These are phyloP conservation scores for Podaxis mareebaensis DNA, from an alignment of 768 basidiomycete species.

Conservation along the genomic window DNA sequence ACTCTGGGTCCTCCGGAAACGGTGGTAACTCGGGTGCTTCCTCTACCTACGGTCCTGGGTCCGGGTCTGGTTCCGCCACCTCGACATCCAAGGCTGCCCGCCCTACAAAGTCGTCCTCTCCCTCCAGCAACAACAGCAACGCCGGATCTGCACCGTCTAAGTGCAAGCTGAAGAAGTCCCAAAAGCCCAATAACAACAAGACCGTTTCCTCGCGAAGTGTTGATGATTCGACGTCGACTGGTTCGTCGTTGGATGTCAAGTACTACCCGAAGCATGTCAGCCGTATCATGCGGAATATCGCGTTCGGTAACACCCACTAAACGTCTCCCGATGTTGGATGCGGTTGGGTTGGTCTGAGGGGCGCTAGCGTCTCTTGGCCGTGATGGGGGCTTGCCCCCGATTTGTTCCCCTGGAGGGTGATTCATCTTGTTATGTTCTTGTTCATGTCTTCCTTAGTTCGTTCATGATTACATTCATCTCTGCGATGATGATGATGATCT, in stretches of 20 bases:
- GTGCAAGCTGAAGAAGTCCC: conserved; percentile 11
- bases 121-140: background rate
- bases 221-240: background rate
- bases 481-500: background rate
- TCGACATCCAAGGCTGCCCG: background rate
- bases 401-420: background rate
- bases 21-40: conserved; percentile 13
- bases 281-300: conserved; percentile 34
- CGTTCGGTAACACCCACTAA: conserved; percentile 23
- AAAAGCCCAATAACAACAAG: background rate
- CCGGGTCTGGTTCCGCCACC: background rate
- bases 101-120: background rate
- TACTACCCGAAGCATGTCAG: conserved; percentile 30
- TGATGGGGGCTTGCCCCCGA: background rate
- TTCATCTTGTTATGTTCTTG: background rate
- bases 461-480: background rate
- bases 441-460: background rate
- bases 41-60: background rate
- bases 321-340: background rate
- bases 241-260: conserved; percentile 16
- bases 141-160: background rate
- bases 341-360: background rate
- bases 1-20: conserved; percentile 14
- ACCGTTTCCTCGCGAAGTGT: background rate
- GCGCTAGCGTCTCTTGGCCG: background rate